Conservation (phyloP, 2,329 filamentous ascomycete genomes). For the Chalaropsis thielavioides region DNA sequence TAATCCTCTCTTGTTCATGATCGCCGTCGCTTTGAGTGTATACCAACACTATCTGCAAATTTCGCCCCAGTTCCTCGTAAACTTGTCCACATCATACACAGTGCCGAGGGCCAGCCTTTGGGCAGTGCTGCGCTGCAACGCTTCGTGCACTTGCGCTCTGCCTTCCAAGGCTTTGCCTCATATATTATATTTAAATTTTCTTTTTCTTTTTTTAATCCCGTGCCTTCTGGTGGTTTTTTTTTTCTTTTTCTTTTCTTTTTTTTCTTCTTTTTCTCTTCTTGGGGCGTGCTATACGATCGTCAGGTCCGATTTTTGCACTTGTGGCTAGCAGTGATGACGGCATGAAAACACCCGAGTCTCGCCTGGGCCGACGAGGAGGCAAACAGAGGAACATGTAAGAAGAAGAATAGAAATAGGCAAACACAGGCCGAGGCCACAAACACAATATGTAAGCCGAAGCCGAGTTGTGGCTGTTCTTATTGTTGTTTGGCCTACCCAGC, state of each 20-base stretch:
- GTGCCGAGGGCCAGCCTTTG: neutral
- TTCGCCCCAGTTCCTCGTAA: no score
- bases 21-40: neutral
- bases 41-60: neutral
- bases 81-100: neutral
- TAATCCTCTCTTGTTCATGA: neutral
- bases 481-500: neutral
- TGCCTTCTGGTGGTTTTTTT: neutral
- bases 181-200: no score
- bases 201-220: no score
- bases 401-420: no score
- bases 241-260: neutral
- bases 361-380: constrained; percentile 2
- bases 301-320: neutral
- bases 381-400: neutral
- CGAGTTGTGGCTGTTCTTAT: no score
- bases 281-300: neutral
- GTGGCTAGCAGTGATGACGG: neutral
- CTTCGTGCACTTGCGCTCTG: neutral
- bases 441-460: no score
- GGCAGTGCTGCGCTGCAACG: neutral
- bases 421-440: no score
- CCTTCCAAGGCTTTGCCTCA: no score
- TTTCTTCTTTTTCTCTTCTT: no score
- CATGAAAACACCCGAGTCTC: neutral